A percentile compares a stretch with the other conserved stretches of the same genome.
Evolutionary conservation across 129 eudicot species (phyloP).

Genomic region (Daucus carota): DH1_v3.0 NC_030386.2:37184501-37185000

Average conservation of each 20-base stretch:
- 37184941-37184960: conserved; percentile 69
- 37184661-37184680: conserved; percentile 84
- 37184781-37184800: conserved; percentile 32
- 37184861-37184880: conserved; percentile 79
- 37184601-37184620: conserved; percentile 75
- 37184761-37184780: conserved; percentile 41
- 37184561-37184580: conserved; percentile 34
- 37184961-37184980: conserved; percentile 66
- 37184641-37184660: conserved; percentile 91
- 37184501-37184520: conserved; percentile 76
- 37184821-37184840: conserved; percentile 22
- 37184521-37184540: conserved; percentile 20
- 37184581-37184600: conserved; percentile 76
- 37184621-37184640: conserved; percentile 84
- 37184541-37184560: neutral
- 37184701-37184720: conserved; percentile 66
- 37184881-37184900: conserved; percentile 98
- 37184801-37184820: conserved; percentile 32
- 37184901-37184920: conserved; percentile 81
- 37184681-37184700: conserved; percentile 65
- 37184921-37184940: conserved; percentile 66
- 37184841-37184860: conserved; percentile 70
- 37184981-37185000: conserved; percentile 85
- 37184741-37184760: conserved; percentile 62
- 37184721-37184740: conserved; percentile 74